A percentile compares a stretch with the other conserved stretches of the same genome.
Evolutionary conservation across 257 asterid genomes (phyloP).

Genomic region (Solanum neorickii): DNA sequence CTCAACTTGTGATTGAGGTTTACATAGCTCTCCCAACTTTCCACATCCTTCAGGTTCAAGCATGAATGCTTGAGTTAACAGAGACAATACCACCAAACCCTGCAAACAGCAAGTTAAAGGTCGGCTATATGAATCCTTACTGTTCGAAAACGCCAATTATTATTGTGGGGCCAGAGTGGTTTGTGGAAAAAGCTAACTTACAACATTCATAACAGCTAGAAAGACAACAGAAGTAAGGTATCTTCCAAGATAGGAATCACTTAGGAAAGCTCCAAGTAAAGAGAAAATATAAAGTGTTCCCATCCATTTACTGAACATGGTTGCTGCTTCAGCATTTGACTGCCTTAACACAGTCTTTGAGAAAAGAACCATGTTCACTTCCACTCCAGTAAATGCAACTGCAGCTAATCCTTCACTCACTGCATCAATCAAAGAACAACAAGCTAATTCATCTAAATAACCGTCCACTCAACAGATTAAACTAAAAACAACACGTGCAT

Average conservation of each 20-base stretch:
- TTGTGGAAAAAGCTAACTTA: constrained; percentile 19
- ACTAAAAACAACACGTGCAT: not conserved
- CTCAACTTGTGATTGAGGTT: constrained; percentile 37
- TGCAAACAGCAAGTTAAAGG: not conserved
- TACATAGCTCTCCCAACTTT: constrained; percentile 33
- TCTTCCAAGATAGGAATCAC: constrained; percentile 80
- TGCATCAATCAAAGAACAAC: constrained; percentile 10
- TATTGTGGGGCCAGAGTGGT: not conserved
- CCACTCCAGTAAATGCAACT: constrained; percentile 69
- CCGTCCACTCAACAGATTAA: not conserved
- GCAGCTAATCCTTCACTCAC: constrained; percentile 78
- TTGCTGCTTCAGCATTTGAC: constrained; percentile 70
- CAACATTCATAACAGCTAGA: constrained; percentile 51
- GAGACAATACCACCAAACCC: constrained; percentile 58
- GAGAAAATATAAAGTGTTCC: constrained; percentile 74
- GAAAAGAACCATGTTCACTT: constrained; percentile 80
- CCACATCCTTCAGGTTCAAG: constrained; percentile 74
- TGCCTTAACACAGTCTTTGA: constrained; percentile 59
- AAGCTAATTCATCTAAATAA: not conserved
- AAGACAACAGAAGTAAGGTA: constrained; percentile 62
- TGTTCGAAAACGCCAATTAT: not conserved
- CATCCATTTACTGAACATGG: constrained; percentile 64
- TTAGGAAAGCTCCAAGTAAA: constrained; percentile 66
- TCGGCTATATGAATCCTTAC: not conserved
- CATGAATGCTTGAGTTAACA: constrained; percentile 57